Conservation (phyloP, 192 early-diverging fungal genomes). For the Coemansia sp. region DNA sequence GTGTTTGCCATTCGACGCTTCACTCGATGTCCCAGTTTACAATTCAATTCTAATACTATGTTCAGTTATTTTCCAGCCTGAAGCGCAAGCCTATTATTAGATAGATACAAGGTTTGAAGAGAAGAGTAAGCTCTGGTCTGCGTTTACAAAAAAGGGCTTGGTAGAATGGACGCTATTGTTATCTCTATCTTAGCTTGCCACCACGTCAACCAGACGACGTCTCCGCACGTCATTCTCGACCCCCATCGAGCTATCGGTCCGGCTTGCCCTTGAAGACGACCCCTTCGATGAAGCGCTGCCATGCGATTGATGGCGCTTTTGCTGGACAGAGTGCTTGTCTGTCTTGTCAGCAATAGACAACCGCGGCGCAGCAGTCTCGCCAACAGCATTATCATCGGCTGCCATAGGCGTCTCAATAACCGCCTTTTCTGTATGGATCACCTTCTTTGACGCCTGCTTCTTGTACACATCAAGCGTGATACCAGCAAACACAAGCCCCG, state of each 20-base stretch:
- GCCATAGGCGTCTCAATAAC: not conserved
- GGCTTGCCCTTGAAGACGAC: not conserved
- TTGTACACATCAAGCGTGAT: constrained; percentile 76
- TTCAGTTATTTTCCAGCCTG: no score
- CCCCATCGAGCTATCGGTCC: not conserved
- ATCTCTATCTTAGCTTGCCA: constrained; percentile 11
- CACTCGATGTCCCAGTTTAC: no score
- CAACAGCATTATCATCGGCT: not conserved
- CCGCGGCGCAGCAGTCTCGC: not conserved
- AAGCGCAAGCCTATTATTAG: no score
- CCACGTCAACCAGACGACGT: constrained; percentile 43
- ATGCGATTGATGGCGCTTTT: not conserved
- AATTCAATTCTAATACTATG: no score
- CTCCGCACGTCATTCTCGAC: constrained; percentile 20
- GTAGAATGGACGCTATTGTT: not conserved
- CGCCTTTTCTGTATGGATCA: not conserved
- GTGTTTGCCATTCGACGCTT: no score
- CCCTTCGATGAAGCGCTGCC: not conserved
- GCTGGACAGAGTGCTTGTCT: not conserved
- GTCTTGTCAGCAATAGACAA: not conserved
- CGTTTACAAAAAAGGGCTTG: not conserved
- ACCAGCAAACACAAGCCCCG: constrained; percentile 85
- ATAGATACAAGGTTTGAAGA: no score
- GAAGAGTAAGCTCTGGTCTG: no score
- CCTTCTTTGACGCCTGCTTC: constrained; percentile 59